These are phyloP conservation scores for Maudiozyma saulgeensis DNA, from an alignment of 805 yeast species.

Conservation along the genomic window DNA sequence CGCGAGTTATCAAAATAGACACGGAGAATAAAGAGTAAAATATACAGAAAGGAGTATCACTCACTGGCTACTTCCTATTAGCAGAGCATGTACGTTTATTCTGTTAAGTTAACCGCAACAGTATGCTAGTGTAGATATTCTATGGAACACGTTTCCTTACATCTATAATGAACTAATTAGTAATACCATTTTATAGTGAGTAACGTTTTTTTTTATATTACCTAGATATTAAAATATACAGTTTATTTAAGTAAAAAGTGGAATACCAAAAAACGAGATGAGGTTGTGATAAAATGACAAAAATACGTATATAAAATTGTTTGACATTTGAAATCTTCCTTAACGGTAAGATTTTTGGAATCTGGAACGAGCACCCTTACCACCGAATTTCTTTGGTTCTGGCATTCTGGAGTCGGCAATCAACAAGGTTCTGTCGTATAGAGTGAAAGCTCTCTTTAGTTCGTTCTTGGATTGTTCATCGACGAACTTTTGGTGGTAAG, in stretches of 20 bases:
- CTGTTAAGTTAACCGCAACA: no score
- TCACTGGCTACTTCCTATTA: not conserved
- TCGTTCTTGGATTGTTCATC: constrained; percentile 99
- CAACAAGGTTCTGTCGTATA: constrained; percentile 98
- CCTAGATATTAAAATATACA: constrained; percentile 28
- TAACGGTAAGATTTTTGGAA: constrained; percentile 99
- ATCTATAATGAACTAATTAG: no score
- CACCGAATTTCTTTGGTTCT: constrained; percentile 99
- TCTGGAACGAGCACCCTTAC: constrained; percentile 99
- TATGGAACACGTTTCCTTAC: no score
- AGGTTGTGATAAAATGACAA: constrained; percentile 23
- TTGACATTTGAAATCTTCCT: constrained; percentile 13
- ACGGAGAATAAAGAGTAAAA: not conserved
- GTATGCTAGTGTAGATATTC: no score
- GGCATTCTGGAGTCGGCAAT: constrained; percentile 99
- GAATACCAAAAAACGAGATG: constrained; percentile 6
- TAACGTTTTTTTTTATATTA: constrained; percentile 18
- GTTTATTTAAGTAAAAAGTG: constrained; percentile 19
- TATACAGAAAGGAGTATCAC: not conserved
- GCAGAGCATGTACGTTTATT: no score
- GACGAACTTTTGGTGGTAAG: constrained; percentile 98
- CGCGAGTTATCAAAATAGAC: not conserved
- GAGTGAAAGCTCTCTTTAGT: constrained; percentile 92
- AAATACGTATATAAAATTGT: constrained; percentile 45
- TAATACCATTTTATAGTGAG: not conserved